Evolutionary conservation across 2,329 filamentous ascomycete genomes (phyloP), one percentile per base, ranked within the genome.

Genomic region (Cladophialophora chaetospira): DNA sequence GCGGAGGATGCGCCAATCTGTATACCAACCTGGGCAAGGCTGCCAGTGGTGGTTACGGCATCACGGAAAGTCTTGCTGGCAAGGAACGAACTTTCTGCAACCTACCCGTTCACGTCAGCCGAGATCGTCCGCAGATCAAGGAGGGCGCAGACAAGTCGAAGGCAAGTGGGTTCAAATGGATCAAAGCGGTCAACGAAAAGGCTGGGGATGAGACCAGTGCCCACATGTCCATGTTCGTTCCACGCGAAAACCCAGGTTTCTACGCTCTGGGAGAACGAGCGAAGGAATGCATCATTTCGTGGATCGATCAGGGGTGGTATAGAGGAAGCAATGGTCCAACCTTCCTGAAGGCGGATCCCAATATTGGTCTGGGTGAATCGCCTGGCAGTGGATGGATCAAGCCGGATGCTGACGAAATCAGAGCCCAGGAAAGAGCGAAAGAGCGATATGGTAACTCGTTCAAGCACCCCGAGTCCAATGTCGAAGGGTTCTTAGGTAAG

Each of bases 41-140:
- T 11, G 87, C 88, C 62, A 71, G 58, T 68, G 69, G 59, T 70
- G 76, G 53, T 65, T 75, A 67, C 65, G 75, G 61, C 66, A 75
- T 49, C 67, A 79, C 67, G 77, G 82, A 73, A 66, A 80, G 74
- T 70, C 77, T 58, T 75, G 76, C 67, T 1, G 68, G 68, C 2
- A 83, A 81, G 48, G 80, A 92, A 61, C 81, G 94, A 65, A 97
- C 93, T 0, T 99, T 97, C 70, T 96, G 92, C 75, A 89, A 91
- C 57, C 71, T 96, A 53, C 91, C 91, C 1, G 53, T 57, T 8
- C 44, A 55, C 21, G 53, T 61, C 28, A 53, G 42, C 31, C 63
- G 61, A 28, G 52, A 62, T 8, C 40, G 57, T 50, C 60, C 51
- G 13, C 62, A 62, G 25, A 64, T 65, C 45, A 66, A 73, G 21